Evolutionary conservation across 2,329 filamentous ascomycete genomes (phyloP), one percentile per base, ranked within the genome.

Genomic region (Aspergillus sp.): DNA sequence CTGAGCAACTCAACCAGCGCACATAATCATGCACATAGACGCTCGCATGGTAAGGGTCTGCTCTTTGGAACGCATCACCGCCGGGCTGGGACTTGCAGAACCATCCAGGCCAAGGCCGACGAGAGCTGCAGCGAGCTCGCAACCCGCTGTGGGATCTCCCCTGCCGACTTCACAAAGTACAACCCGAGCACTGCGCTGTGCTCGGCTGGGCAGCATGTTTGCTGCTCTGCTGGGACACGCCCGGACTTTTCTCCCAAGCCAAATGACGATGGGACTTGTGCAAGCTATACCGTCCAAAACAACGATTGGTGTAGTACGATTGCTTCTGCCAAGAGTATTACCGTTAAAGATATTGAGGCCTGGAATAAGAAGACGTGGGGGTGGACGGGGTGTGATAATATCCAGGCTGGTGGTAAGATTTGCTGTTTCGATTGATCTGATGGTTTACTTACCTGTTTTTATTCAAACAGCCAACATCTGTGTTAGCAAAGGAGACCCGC

Each of bases 301-400:
- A 62, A 64, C 11, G 79, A 81, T 50, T 74, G 11, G 6, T 63
- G 33, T 73, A 70, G 48, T 49, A 68, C 8, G 52, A 65, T 66
- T 11, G 63, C 62, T 2, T 62, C 62, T 0, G 54, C 58, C 1
- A 55, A 79, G 56, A 59, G 64, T 9, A 62, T 82, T 6, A 78
- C 70, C 0, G 59, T 65, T 0, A 62, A 70, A 0, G 66, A 78
- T 2, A 68, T 83, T 12, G 70, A 76, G 33, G 51, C 52, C 0
- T 72, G 70, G 21, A 81, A 81, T 62, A 73, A 69, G 23, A 35
- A 23, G 2, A 81, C 78, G 6, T 81, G 79, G 79, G 77, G 73
- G 19, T 80, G 76, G 76, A 66, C 47, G 7, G 74, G 73, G 9
- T 81, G 79, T 58, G 52, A 64, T 2, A 52, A 64, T 15, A 59